Percentiles rank a stretch among this genome's conserved stretches.
Evolutionary conservation across 2,329 filamentous ascomycete genomes (phyloP).

Genomic region (Colletotrichum abscissum): DNA sequence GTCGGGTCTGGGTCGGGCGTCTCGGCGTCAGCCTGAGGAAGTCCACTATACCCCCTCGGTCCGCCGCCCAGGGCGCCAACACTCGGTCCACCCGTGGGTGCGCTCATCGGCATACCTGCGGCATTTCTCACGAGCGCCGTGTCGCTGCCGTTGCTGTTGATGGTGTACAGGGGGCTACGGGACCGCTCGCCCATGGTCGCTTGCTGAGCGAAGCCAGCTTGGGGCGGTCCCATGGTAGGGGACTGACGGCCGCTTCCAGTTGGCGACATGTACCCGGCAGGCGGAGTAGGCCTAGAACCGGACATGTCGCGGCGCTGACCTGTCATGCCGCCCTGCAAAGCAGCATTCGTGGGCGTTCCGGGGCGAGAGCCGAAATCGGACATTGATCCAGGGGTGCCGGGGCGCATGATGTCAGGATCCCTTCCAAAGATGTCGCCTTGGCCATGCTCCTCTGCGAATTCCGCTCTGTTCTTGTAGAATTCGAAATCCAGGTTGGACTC

Average conservation of each 20-base stretch:
- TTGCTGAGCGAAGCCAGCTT: conserved; percentile 32
- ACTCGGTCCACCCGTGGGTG: conserved; percentile 54
- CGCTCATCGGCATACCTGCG: conserved; percentile 60
- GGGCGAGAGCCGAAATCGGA: conserved; percentile 60
- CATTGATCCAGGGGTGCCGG: conserved; percentile 69
- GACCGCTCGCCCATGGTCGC: conserved; percentile 40
- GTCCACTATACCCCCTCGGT: conserved; percentile 68
- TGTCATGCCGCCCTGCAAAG: conserved; percentile 46
- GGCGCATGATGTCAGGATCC: conserved; percentile 67
- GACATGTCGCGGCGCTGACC: conserved; percentile 24
- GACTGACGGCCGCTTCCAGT: conserved; percentile 25
- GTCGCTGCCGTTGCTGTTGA: conserved; percentile 63
- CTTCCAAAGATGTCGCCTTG: conserved; percentile 76
- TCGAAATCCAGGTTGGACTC: conserved; percentile 90
- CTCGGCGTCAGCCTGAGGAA: conserved; percentile 64
- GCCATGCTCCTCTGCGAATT: conserved; percentile 90
- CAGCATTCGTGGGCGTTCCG: conserved; percentile 57
- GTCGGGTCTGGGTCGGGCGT: conserved; percentile 53
- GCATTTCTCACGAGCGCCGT: conserved; percentile 65
- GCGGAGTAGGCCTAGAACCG: conserved; percentile 29
- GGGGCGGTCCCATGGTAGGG: conserved; percentile 25
- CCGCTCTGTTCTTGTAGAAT: conserved; percentile 89
- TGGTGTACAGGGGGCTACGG: conserved; percentile 60
- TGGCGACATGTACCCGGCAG: conserved; percentile 38
- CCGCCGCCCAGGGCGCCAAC: conserved; percentile 67